Conservation (phyloP, 164 flowering plant species). For the Stephania cephalantha region DNA sequence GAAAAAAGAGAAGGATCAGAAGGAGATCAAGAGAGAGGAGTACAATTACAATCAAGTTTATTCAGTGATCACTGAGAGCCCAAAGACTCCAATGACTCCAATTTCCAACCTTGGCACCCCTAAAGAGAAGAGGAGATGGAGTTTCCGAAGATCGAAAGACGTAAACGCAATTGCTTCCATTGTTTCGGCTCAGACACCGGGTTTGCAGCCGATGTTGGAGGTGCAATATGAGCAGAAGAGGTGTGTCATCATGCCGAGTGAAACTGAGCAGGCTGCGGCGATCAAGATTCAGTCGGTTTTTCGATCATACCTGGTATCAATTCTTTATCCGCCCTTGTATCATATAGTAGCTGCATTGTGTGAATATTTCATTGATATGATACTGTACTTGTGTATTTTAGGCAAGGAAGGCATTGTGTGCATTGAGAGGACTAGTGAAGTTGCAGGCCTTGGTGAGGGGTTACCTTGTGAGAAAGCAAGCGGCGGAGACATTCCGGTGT, state of each 20-base stretch:
- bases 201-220: conserved; percentile 20
- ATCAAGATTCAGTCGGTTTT: conserved; percentile 58
- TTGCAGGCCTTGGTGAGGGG: conserved; percentile 90
- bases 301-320: conserved; percentile 53
- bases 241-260: conserved; percentile 34
- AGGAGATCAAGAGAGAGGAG: background rate
- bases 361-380: too few relatives aligned
- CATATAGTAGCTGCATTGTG: too few relatives aligned
- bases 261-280: conserved; percentile 52
- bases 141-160: conserved; percentile 6
- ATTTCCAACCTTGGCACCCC: background rate
- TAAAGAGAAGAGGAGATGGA: conserved; percentile 10
- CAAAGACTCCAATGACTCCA: background rate
- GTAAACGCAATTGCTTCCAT: conserved; percentile 24
- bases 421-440: conserved; percentile 83
- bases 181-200: conserved; percentile 13
- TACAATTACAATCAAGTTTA: too few relatives aligned
- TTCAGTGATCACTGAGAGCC: conserved; percentile 1
- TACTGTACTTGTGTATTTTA: conserved; percentile 16
- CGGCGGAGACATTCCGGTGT: conserved; percentile 69
- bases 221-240: conserved; percentile 41
- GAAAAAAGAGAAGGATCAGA: conserved; percentile 16
- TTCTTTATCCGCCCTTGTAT: background rate
- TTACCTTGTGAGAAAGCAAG: conserved; percentile 77
- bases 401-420: conserved; percentile 86